Base-by-base conservation (phyloP, 75 land plant species). In the Cryptomeria japonica region DNA sequence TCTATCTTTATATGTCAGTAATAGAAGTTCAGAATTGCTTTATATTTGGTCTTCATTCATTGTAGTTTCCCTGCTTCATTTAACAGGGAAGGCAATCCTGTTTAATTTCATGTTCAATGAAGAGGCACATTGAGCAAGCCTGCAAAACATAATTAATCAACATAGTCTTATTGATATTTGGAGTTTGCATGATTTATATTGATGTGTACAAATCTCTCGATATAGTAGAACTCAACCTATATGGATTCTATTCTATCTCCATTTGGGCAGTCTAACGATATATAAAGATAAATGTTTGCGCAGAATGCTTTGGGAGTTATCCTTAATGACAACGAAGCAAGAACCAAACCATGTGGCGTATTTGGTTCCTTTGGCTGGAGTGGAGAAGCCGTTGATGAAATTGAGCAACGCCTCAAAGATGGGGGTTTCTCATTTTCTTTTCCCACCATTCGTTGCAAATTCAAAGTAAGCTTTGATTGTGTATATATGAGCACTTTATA, bases 281-380 rank as follows among this genome's bases (percentile, higher is more conserved):
- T 38, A 28, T 82, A 34, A 82, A 12, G 31, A 82, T n/a, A n/a
- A 28, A 2, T 82, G 76, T 36, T 85, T 53, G 14, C 13, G n/a
- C 88, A 92, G 92, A 87, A 92, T 56, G 93, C 93, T 12, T 56
- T 92, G 90, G 93, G 93, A 75, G 86, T 91, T 22, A 91, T 92
- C 18, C 85, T 92, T 5, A 87, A 85, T 75, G 93, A 92, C 38
- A 86, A 44, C 80, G 87, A 91, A 87, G 93, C 93, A 87, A 92
- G 90, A 61, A 31, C 90, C 84, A 91, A 89, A 78, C 92, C 93
- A 47, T 91, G 93, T 89, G 93, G 92, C 46, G 93, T 92, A 15
- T 92, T 92, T 85, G 93, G 93, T 28, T 91, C 93, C 64, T 91
- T 92, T 72, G 93, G 93, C 47, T 92, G 93, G 92, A 92, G 93